Conservation (phyloP, 306 rosid species). For the Cyamopsis tetragonoloba region DNA sequence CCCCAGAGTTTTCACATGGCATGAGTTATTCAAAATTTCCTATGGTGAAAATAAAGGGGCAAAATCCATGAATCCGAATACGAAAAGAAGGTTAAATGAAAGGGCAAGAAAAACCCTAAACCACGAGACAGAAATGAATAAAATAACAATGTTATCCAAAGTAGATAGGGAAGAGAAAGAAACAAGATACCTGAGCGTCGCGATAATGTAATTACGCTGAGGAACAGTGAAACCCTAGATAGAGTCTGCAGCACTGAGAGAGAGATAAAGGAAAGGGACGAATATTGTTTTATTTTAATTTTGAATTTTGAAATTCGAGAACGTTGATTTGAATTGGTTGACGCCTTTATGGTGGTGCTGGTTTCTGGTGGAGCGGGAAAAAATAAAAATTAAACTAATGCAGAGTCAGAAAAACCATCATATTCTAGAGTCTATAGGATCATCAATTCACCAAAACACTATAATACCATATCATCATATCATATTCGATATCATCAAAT, state of each 20-base stretch:
- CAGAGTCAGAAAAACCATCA: too few species aligned
- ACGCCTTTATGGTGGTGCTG: conserved; percentile 4
- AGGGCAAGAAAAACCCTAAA: conserved; percentile 8
- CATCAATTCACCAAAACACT: too few species aligned
- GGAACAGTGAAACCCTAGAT: conserved; percentile 31
- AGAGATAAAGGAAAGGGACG: not conserved
- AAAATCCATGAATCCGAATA: not conserved
- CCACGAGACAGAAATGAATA: not conserved
- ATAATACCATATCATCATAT: too few species aligned
- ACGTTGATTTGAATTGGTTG: not conserved
- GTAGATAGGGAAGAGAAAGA: not conserved
- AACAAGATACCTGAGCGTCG: conserved; percentile 19
- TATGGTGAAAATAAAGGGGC: not conserved
- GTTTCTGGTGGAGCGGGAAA: conserved; percentile 14
- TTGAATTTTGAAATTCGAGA: not conserved
- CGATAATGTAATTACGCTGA: not conserved
- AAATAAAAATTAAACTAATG: conserved; percentile 19
- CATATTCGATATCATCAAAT: too few species aligned
- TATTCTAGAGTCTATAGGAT: too few species aligned
- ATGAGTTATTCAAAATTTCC: not conserved
- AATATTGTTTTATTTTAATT: not conserved
- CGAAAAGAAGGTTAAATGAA: not conserved
- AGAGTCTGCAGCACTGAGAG: not conserved
- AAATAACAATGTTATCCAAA: not conserved
- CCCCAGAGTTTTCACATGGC: not conserved